These are phyloP conservation scores for Botrytis hyacinthi DNA, from an alignment of 2,329 filamentous ascomycete species.

Conservation along the genomic window DNA sequence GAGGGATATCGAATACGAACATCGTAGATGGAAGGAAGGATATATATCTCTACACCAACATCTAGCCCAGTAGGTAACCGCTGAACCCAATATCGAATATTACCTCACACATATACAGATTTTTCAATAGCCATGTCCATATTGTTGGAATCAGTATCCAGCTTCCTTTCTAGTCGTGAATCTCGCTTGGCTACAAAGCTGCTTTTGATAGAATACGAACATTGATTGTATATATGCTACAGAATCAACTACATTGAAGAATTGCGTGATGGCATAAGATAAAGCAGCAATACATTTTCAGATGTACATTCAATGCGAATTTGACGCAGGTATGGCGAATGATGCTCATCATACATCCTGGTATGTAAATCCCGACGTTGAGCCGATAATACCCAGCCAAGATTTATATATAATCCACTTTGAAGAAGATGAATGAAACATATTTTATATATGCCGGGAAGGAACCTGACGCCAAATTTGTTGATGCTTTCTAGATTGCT, in stretches of 20 bases:
- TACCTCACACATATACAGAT: not conserved
- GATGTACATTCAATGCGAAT: not conserved
- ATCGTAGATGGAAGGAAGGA: not conserved
- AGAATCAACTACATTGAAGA: not conserved
- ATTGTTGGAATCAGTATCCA: not conserved
- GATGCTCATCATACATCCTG: not conserved
- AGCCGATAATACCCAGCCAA: not conserved
- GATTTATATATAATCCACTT: not conserved
- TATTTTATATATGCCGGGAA: not conserved
- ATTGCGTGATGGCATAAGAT: not conserved
- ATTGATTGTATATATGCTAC: not conserved
- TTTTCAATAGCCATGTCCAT: not conserved
- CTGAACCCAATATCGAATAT: not conserved
- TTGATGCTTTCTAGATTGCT: not conserved
- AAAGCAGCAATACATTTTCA: not conserved
- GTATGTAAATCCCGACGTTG: not conserved
- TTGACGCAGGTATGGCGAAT: conserved; percentile 6
- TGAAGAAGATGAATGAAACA: not conserved
- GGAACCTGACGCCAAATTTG: not conserved
- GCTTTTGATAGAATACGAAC: not conserved
- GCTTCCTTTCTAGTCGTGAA: not conserved
- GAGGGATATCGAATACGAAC: not conserved
- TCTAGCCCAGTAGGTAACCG: not conserved
- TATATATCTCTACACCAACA: not conserved
- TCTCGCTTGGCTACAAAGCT: not conserved